Percentiles rank a stretch among this genome's conserved stretches.
These are phyloP conservation scores for Pythium phragmiticola DNA, from an alignment of 352 stramenopile genomes.

Conservation along the genomic window DNA sequence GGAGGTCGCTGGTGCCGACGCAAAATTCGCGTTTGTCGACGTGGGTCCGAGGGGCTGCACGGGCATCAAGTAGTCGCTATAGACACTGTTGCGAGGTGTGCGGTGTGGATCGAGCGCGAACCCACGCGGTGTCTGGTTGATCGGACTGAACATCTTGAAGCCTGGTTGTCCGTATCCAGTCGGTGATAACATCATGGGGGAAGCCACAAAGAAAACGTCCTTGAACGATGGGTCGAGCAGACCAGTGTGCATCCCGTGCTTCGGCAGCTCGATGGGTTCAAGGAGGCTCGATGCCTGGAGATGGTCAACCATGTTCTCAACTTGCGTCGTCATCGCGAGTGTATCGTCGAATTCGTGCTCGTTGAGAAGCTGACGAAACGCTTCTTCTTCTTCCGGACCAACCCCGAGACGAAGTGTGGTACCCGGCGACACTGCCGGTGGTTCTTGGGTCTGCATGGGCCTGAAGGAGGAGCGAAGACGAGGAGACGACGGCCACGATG, in stretches of 20 bases:
- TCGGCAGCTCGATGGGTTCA: conserved; percentile 22
- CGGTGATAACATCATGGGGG: conserved; percentile 20
- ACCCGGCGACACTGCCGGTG: conserved; percentile 1
- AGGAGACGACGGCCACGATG: conserved; percentile 12
- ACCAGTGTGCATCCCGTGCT: background rate
- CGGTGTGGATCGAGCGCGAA: conserved; percentile 17
- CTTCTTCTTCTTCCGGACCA: conserved; percentile 39
- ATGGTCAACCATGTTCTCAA: conserved; percentile 19
- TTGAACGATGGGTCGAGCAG: conserved; percentile 22
- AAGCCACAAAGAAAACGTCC: conserved; percentile 32
- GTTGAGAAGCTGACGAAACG: conserved; percentile 45
- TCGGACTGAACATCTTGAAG: conserved; percentile 17
- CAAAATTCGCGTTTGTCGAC: background rate
- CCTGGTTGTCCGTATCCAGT: background rate
- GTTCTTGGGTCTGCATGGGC: conserved; percentile 2
- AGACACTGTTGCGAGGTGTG: conserved; percentile 21
- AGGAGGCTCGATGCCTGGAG: conserved; percentile 9
- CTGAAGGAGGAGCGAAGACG: conserved; percentile 13
- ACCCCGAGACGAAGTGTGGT: conserved; percentile 21
- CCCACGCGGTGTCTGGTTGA: background rate
- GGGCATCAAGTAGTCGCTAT: conserved; percentile 18
- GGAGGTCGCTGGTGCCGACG: background rate
- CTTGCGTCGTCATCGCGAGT: conserved; percentile 19
- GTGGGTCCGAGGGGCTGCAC: conserved; percentile 15
- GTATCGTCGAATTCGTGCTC: conserved; percentile 45